Evolutionary conservation across 441 rosid species (phyloP).

Genomic region (Aquilaria agallochum): DNA sequence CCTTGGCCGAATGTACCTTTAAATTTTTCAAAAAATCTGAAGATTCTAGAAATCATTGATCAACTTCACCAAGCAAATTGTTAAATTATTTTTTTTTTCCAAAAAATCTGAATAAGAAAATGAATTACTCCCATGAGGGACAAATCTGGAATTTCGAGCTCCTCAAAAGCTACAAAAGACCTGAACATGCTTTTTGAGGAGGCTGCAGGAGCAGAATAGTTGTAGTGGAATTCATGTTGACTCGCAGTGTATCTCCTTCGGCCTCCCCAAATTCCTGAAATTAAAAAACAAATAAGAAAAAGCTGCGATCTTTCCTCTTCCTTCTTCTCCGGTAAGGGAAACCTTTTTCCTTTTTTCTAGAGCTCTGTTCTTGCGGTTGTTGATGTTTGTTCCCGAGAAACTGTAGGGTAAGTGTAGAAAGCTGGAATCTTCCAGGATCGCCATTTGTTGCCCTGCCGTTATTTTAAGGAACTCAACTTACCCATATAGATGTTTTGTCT

Average conservation of each 20-base stretch:
- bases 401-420: conserved; percentile 6
- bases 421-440: conserved; percentile 12
- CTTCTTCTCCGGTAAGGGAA: conserved; percentile 31
- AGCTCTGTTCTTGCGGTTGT: conserved; percentile 1
- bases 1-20: no score
- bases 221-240: conserved; percentile 55
- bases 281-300: conserved; percentile 1
- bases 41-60: neutral
- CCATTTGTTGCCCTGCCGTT: conserved; percentile 2
- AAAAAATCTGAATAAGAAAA: conserved; percentile 6
- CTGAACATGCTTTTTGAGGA: conserved; percentile 33
- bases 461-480: neutral
- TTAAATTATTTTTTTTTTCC: neutral
- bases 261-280: conserved; percentile 24
- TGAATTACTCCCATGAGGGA: neutral
- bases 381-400: conserved; percentile 17
- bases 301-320: conserved; percentile 11
- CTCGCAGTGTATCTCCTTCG: conserved; percentile 35
- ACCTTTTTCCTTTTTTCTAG: neutral
- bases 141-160: conserved; percentile 21
- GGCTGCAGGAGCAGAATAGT: neutral
- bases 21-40: no score
- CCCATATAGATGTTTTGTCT: neutral
- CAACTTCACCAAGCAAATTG: neutral
- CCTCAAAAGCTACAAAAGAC: conserved; percentile 25